These are phyloP conservation scores for Boletellus ananiceps DNA, from an alignment of 768 basidiomycete genomes.

Conservation along the genomic window DNA sequence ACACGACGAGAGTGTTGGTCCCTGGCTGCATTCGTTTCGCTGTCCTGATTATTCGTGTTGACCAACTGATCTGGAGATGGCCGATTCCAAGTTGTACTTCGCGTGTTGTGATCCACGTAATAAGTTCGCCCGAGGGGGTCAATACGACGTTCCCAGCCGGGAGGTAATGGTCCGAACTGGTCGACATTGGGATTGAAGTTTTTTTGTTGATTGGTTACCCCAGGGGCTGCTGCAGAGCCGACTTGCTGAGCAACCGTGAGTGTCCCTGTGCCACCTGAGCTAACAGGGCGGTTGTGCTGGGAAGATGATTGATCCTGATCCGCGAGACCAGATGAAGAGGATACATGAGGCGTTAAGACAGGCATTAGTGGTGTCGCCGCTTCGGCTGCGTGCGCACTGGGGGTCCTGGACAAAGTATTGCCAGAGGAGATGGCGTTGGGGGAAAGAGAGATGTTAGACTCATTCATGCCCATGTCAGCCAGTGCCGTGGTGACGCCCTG, in stretches of 20 bases:
- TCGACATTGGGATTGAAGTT: conserved; percentile 96
- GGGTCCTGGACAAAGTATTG: conserved; percentile 51
- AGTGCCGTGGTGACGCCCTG: conserved; percentile 55
- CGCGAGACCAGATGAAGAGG: conserved; percentile 23
- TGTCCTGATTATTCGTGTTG: conserved; percentile 67
- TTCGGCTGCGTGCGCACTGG: conserved; percentile 67
- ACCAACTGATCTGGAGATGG: conserved; percentile 74
- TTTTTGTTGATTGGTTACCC: conserved; percentile 49
- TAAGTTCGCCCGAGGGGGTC: conserved; percentile 96
- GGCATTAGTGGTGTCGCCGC: conserved; percentile 38
- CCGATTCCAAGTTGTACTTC: conserved; percentile 96
- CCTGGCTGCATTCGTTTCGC: conserved; percentile 78
- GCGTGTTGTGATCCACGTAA: conserved; percentile 98
- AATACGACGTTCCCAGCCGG: conserved; percentile 94
- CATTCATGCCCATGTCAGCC: conserved; percentile 56
- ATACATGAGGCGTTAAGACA: conserved; percentile 35
- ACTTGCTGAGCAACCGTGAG: conserved; percentile 19
- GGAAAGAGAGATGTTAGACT: conserved; percentile 57
- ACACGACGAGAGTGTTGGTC: conserved; percentile 83
- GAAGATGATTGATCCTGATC: conserved; percentile 28
- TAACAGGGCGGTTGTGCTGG: conserved; percentile 34
- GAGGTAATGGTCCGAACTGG: conserved; percentile 85
- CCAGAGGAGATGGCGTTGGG: conserved; percentile 36
- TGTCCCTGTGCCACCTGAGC: conserved; percentile 26
- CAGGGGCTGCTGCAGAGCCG: conserved; percentile 33